These are phyloP conservation scores for Ganoderma meredithae DNA, from an alignment of 1,284 basidiomycete species.

Conservation along the genomic window DNA sequence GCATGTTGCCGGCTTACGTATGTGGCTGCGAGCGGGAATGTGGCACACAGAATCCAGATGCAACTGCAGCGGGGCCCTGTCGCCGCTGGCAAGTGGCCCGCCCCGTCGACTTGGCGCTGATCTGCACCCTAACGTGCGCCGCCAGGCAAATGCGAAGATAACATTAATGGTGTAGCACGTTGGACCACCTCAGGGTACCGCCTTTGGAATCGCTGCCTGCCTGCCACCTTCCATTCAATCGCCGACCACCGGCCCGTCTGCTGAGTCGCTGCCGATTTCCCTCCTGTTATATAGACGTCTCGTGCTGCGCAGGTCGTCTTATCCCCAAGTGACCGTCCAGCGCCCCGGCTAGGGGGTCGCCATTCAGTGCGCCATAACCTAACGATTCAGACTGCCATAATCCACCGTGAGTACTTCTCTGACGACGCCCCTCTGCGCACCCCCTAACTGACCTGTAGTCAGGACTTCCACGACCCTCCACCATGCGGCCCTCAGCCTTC, in stretches of 20 bases:
- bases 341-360: background rate
- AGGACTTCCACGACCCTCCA: background rate
- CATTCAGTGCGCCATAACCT: background rate
- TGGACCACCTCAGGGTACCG: background rate
- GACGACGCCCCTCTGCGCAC: background rate
- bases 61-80: background rate
- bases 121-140: background rate
- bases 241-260: background rate
- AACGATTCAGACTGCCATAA: background rate
- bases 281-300: slow-evolving; percentile 7
- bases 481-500: slow-evolving; percentile 1
- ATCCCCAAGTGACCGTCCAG: background rate
- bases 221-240: slow-evolving; percentile 2
- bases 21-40: slow-evolving; percentile 5
- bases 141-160: background rate
- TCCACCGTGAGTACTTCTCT: background rate
- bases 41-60: background rate
- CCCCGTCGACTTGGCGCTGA: background rate
- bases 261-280: background rate
- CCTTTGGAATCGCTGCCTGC: slow-evolving; percentile 2
- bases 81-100: background rate
- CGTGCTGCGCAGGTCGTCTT: background rate
- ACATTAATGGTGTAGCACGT: background rate
- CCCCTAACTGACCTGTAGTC: background rate
- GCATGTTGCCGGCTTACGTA: background rate